These are phyloP conservation scores for Mariannaea sp. DNA, from an alignment of 2,329 filamentous ascomycete genomes.

Conservation along the genomic window DNA sequence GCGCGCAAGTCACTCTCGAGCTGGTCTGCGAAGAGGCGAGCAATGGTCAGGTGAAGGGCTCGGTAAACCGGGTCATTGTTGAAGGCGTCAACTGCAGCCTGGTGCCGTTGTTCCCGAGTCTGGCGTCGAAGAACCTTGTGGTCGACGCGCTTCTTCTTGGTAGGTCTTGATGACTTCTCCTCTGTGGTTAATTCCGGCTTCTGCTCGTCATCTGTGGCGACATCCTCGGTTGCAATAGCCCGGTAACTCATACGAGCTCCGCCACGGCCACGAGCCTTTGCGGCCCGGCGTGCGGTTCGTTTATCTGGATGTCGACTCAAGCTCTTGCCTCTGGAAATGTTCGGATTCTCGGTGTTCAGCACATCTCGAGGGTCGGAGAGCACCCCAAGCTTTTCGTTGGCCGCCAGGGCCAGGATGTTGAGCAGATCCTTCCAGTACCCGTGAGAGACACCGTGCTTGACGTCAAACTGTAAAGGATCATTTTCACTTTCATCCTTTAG, in stretches of 20 bases:
- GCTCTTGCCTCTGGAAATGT: constrained; percentile 32
- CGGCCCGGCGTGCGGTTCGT: constrained; percentile 19
- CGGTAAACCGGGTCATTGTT: constrained; percentile 52
- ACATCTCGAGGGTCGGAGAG: constrained; percentile 47
- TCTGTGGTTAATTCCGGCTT: no score
- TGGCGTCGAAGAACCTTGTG: constrained; percentile 37
- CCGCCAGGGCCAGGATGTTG: constrained; percentile 59
- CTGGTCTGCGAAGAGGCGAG: constrained; percentile 62
- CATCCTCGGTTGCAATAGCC: background rate
- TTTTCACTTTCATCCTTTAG: no score
- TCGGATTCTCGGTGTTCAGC: constrained; percentile 45
- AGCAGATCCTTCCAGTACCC: constrained; percentile 68
- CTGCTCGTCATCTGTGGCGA: background rate
- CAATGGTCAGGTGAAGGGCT: constrained; percentile 56
- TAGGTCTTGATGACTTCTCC: no score
- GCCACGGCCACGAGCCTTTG: background rate
- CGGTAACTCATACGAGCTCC: background rate
- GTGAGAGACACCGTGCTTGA: constrained; percentile 56
- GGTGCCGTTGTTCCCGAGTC: constrained; percentile 47
- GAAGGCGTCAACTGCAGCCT: constrained; percentile 48
- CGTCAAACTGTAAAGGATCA: constrained; percentile 46
- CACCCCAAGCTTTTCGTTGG: constrained; percentile 51
- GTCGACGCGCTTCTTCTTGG: constrained; percentile 1
- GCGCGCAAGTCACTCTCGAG: constrained; percentile 52
- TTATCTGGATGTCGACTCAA: background rate